Evolutionary conservation across 2,329 filamentous ascomycete species (phyloP).

Genomic region (Myriosclerotinia curreyana): DNA sequence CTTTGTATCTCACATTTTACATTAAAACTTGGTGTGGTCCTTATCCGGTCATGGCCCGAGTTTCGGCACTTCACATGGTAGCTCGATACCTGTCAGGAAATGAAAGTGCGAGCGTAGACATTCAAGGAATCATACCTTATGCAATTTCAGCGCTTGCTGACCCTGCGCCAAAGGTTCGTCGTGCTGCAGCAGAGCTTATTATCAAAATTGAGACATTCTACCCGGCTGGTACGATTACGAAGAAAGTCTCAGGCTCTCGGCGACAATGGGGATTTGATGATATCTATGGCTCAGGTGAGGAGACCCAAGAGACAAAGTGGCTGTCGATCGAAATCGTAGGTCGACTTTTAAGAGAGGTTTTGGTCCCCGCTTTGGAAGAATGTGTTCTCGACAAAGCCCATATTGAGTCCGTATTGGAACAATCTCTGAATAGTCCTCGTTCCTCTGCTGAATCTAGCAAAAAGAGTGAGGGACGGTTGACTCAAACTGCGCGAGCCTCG

Average conservation of each 20-base stretch:
- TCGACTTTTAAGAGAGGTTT: constrained; percentile 60
- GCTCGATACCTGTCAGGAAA: constrained; percentile 54
- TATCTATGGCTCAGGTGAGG: constrained; percentile 60
- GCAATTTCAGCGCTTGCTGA: constrained; percentile 72
- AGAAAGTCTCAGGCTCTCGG: constrained; percentile 43
- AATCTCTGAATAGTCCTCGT: constrained; percentile 53
- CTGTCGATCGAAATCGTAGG: constrained; percentile 56
- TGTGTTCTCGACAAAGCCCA: constrained; percentile 76
- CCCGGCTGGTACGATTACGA: constrained; percentile 41
- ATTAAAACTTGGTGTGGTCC: constrained; percentile 70
- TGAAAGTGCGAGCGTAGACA: constrained; percentile 54
- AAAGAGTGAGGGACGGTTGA: constrained; percentile 48
- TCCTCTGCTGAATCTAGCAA: constrained; percentile 43
- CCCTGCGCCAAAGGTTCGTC: constrained; percentile 70
- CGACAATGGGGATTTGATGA: constrained; percentile 56
- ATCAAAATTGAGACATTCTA: constrained; percentile 54
- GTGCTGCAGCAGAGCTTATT: constrained; percentile 68
- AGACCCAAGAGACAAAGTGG: constrained; percentile 50
- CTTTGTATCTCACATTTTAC: constrained; percentile 73
- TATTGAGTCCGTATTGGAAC: constrained; percentile 61
- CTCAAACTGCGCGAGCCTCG: constrained; percentile 59
- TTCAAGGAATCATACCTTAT: constrained; percentile 83
- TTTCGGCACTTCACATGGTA: constrained; percentile 65
- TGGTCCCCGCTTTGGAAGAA: constrained; percentile 80
- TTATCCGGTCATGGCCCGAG: constrained; percentile 65